These are phyloP conservation scores for Rhododendron kiyosumense DNA, from an alignment of 148 eudicot species.

Conservation along the genomic window DNA sequence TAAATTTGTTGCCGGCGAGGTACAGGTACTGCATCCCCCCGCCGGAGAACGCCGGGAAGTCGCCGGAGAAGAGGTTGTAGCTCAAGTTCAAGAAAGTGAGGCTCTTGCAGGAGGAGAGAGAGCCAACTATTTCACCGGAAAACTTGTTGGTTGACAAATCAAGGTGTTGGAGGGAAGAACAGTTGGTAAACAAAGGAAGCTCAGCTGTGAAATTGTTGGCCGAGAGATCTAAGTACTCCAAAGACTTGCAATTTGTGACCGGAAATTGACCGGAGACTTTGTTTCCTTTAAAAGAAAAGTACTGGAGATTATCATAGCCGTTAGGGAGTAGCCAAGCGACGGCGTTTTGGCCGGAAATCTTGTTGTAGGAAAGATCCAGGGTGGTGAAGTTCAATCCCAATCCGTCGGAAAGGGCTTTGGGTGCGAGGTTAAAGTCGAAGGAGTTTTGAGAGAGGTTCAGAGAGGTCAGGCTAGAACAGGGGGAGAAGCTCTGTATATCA, in stretches of 20 bases:
- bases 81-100: slow-evolving; percentile 57
- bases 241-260: slow-evolving; percentile 32
- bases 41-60: slow-evolving; percentile 32
- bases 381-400: slow-evolving; percentile 24
- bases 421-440: slow-evolving; percentile 26
- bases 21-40: slow-evolving; percentile 37
- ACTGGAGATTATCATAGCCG: slow-evolving; percentile 34
- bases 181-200: slow-evolving; percentile 41
- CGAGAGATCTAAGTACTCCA: slow-evolving; percentile 60
- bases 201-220: slow-evolving; percentile 49
- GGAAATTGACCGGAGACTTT: slow-evolving; percentile 45
- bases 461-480: slow-evolving; percentile 35
- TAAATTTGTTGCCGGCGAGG: slow-evolving; percentile 38
- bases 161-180: slow-evolving; percentile 41
- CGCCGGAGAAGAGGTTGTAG: slow-evolving; percentile 36
- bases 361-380: slow-evolving; percentile 65
- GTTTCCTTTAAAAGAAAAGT: slow-evolving; percentile 53
- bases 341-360: slow-evolving; percentile 34
- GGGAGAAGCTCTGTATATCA: slow-evolving; percentile 32
- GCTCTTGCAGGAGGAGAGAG: slow-evolving; percentile 33
- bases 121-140: slow-evolving; percentile 32
- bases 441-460: slow-evolving; percentile 63
- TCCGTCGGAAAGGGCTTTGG: slow-evolving; percentile 3
- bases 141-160: slow-evolving; percentile 73
- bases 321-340: slow-evolving; percentile 50